Evolutionary conservation across 2,329 filamentous ascomycete genomes (phyloP).

Genomic region (Penicillium sp.): DNA sequence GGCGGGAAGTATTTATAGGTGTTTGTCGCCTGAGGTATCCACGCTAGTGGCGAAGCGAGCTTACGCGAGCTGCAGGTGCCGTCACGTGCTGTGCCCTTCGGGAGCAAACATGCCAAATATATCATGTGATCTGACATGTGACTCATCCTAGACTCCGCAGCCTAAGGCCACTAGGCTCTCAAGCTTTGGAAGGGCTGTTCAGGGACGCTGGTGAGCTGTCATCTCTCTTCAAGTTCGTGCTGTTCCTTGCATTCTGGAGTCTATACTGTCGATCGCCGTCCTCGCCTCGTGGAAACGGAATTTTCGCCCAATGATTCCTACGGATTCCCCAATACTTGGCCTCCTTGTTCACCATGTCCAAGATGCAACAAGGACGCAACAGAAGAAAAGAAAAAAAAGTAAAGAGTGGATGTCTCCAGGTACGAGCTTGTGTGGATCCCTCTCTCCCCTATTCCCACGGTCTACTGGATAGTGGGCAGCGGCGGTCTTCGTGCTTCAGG

Average conservation of each 20-base stretch:
- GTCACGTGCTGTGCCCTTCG: neutral
- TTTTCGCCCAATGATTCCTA: conserved; percentile 1
- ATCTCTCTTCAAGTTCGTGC: conserved; percentile 2
- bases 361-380: neutral
- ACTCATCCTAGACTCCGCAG: neutral
- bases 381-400: conserved; percentile 10
- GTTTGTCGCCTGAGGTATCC: neutral
- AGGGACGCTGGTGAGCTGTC: conserved; percentile 7
- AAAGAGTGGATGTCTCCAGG: conserved; percentile 14
- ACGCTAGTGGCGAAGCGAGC: conserved; percentile 26
- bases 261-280: conserved; percentile 1
- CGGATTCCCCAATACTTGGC: conserved; percentile 22
- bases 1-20: conserved; percentile 34
- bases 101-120: neutral
- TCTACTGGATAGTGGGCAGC: neutral
- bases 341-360: conserved; percentile 13
- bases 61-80: conserved; percentile 12
- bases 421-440: conserved; percentile 27
- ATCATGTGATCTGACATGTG: neutral
- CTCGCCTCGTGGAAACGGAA: conserved; percentile 2
- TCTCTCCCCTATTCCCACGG: conserved; percentile 21
- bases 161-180: too few relatives aligned
- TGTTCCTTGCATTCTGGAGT: conserved; percentile 17
- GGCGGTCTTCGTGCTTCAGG: neutral
- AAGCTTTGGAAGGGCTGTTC: too few relatives aligned